Percentiles rank a stretch among this genome's conserved stretches.
Evolutionary conservation across 768 basidiomycete genomes (phyloP).

Genomic region (Termitomyces sp.): DNA sequence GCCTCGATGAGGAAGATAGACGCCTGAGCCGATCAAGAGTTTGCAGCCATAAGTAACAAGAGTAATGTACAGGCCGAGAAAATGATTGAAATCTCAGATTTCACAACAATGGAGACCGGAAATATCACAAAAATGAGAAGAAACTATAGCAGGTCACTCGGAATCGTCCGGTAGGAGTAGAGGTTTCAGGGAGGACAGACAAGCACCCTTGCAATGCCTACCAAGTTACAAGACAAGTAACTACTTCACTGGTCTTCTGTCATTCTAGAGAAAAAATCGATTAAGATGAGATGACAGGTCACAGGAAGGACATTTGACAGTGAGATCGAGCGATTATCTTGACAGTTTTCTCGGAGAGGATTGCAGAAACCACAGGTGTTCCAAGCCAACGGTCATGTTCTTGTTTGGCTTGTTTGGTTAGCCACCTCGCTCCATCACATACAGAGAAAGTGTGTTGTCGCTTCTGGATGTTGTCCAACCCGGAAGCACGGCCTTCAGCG

Average conservation of each 20-base stretch:
- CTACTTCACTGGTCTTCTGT: not conserved
- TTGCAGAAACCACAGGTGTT: not conserved
- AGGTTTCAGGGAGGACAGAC: not conserved
- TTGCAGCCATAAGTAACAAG: not conserved
- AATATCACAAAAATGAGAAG: not conserved
- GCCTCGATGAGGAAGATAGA: not conserved
- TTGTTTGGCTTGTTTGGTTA: not conserved
- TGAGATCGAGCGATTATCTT: not conserved
- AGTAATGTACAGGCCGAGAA: not conserved
- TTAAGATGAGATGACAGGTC: not conserved
- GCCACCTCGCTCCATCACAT: not conserved
- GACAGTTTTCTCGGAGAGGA: not conserved
- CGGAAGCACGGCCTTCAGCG: not conserved
- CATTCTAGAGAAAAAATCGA: not conserved
- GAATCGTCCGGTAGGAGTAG: not conserved
- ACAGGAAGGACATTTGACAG: not conserved
- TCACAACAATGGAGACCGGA: not conserved
- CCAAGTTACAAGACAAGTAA: not conserved
- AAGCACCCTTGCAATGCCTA: not conserved
- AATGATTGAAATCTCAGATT: not conserved
- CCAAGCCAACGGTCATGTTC: not conserved
- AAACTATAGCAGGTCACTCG: not conserved
- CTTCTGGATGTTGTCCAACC: not conserved
- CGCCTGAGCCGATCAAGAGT: not conserved
- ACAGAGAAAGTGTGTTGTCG: not conserved